Conservation (phyloP, 2,329 filamentous ascomycete genomes). For the Colletotrichum sp. region DNA sequence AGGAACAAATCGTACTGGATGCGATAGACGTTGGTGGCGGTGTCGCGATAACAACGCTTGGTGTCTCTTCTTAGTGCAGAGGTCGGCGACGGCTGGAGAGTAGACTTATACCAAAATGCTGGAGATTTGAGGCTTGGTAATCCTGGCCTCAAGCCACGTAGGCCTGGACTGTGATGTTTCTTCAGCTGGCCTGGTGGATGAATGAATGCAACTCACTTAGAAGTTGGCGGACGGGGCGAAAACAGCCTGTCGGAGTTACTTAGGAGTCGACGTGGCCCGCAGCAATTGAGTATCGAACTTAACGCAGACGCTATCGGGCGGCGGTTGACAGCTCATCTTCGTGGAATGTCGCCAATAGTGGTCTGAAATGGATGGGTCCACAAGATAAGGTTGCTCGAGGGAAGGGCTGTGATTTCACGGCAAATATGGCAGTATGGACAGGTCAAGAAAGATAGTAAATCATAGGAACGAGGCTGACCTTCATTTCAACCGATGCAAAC, state of each 20-base stretch:
- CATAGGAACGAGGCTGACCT: too few relatives aligned
- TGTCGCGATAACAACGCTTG: not conserved
- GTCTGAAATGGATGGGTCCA: not conserved
- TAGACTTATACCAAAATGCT: not conserved
- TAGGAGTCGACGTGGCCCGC: not conserved
- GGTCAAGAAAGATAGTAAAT: too few relatives aligned
- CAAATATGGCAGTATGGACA: too few relatives aligned
- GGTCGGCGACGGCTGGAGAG: not conserved
- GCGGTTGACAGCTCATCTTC: not conserved
- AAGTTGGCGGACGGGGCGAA: not conserved
- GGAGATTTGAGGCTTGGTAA: not conserved
- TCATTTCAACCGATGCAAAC: too few relatives aligned
- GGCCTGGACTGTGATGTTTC: not conserved
- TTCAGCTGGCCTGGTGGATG: not conserved
- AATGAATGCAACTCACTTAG: not conserved
- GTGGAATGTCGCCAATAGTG: not conserved
- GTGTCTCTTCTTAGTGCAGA: not conserved
- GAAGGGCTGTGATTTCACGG: too few relatives aligned
- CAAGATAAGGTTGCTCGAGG: not conserved
- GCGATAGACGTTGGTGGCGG: not conserved
- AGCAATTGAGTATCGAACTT: not conserved
- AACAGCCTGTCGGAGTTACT: not conserved
- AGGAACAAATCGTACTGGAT: not conserved
- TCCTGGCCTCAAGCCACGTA: not conserved
- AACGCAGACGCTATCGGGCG: not conserved